Conservation (phyloP, 139 green algal genomes). For the Zygnema circumcarinatum region DNA sequence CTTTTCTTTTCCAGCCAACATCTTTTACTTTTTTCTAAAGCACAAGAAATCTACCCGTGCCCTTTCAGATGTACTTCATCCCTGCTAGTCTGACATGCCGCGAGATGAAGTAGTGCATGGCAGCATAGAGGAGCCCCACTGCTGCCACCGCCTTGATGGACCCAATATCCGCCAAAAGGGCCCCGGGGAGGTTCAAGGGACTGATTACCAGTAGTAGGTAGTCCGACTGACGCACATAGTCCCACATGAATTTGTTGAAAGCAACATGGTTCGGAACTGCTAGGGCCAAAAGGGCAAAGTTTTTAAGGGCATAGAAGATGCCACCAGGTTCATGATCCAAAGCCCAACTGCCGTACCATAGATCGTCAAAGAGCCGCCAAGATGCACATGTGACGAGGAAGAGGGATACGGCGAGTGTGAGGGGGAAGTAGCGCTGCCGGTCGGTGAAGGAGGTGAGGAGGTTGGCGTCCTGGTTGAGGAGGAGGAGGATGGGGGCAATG, state of each 20-base stretch:
- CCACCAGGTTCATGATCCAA: background rate
- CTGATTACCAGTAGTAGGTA: constrained; percentile 65
- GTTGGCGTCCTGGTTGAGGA: constrained; percentile 61
- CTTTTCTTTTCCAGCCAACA: too few species aligned
- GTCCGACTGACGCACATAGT: constrained; percentile 48
- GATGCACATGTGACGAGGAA: constrained; percentile 29
- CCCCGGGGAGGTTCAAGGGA: constrained; percentile 70
- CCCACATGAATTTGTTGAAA: constrained; percentile 72
- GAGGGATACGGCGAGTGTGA: constrained; percentile 38
- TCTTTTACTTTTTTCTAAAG: too few species aligned
- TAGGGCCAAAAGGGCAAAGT: constrained; percentile 38
- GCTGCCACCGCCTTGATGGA: constrained; percentile 64
- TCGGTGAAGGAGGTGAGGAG: constrained; percentile 49
- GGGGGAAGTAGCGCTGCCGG: constrained; percentile 61
- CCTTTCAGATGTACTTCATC: constrained; percentile 63
- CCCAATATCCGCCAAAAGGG: constrained; percentile 60
- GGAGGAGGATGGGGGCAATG: constrained; percentile 63
- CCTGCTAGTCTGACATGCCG: constrained; percentile 64
- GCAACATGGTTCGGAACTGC: constrained; percentile 64
- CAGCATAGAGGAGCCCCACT: constrained; percentile 60
- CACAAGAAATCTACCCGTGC: too few species aligned
- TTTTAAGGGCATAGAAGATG: constrained; percentile 25
- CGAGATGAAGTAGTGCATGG: constrained; percentile 69
- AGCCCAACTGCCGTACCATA: background rate
- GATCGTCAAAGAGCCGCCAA: constrained; percentile 22